Evolutionary conservation across 331 rosid genomes (phyloP).

Genomic region (Pyrus hybrid): DNA sequence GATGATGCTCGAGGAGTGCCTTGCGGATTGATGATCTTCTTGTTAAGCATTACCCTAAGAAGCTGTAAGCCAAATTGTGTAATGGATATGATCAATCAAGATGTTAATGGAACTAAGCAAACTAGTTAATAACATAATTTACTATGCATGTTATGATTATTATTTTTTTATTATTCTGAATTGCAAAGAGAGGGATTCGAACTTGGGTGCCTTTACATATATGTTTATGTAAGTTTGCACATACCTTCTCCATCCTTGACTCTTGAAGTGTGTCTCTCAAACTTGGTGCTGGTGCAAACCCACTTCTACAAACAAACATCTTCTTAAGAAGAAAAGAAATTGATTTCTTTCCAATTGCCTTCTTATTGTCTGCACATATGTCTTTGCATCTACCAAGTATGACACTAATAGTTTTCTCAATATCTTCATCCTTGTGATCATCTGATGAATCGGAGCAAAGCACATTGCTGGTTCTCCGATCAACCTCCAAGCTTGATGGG

Average conservation of each 20-base stretch:
- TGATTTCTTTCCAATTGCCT: constrained; percentile 71
- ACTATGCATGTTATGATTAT: too few relatives aligned
- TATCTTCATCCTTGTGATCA: constrained; percentile 55
- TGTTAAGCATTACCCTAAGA: constrained; percentile 74
- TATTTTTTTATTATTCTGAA: too few relatives aligned
- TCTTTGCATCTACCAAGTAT: constrained; percentile 79
- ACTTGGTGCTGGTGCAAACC: constrained; percentile 78
- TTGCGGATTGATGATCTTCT: constrained; percentile 56
- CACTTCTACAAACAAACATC: constrained; percentile 80
- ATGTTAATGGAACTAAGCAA: background rate
- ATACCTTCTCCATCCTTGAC: constrained; percentile 96
- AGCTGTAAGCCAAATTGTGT: constrained; percentile 39
- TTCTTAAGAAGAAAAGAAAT: constrained; percentile 81
- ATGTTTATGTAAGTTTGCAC: background rate
- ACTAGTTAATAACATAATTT: too few relatives aligned
- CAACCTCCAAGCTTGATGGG: constrained; percentile 96
- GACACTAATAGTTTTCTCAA: constrained; percentile 78
- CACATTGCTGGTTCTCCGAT: constrained; percentile 62
- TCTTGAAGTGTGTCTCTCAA: constrained; percentile 82
- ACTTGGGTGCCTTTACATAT: too few relatives aligned
- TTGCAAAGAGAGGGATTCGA: too few relatives aligned
- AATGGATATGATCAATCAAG: background rate
- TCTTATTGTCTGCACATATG: constrained; percentile 58
- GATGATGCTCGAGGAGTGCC: constrained; percentile 35
- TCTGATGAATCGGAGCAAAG: constrained; percentile 40